Evolutionary conservation across 1,139 yeast species (phyloP).

Genomic region (Yamadazyma spencermartinsiae): DNA sequence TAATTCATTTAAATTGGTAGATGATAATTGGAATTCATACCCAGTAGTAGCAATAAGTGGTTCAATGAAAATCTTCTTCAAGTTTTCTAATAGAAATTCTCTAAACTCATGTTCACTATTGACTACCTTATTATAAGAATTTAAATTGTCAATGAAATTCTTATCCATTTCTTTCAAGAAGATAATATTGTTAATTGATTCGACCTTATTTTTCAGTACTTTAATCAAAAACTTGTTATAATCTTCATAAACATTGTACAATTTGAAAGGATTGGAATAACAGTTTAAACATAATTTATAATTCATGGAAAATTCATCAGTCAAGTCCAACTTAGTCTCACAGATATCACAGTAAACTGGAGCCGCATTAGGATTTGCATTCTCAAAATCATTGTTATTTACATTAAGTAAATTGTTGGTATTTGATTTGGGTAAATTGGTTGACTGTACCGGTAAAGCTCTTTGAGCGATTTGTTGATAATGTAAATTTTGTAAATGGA

Average conservation of each 20-base stretch:
- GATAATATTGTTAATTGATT: constrained; percentile 31
- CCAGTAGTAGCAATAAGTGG: constrained; percentile 41
- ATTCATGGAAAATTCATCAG: constrained; percentile 24
- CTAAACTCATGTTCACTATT: constrained; percentile 38
- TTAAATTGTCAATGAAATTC: constrained; percentile 32
- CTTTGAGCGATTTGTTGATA: constrained; percentile 20
- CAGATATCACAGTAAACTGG: constrained; percentile 31
- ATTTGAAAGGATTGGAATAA: constrained; percentile 34
- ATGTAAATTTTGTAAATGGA: constrained; percentile 15
- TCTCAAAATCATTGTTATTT: constrained; percentile 5
- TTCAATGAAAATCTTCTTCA: constrained; percentile 39
- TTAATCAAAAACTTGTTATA: constrained; percentile 36
- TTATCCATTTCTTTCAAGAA: constrained; percentile 39
- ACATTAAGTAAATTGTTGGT: neutral
- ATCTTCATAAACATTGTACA: constrained; percentile 36
- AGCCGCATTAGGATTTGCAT: constrained; percentile 4
- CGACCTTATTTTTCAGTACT: constrained; percentile 22
- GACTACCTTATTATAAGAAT: constrained; percentile 21
- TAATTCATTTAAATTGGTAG: constrained; percentile 32
- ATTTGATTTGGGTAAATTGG: constrained; percentile 14
- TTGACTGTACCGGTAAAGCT: constrained; percentile 18
- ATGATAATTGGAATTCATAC: constrained; percentile 32
- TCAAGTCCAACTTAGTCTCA: constrained; percentile 21
- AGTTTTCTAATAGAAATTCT: constrained; percentile 35
- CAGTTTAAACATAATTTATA: constrained; percentile 31